These are phyloP conservation scores for Trichoderma erinaceum DNA, from an alignment of 495 filamentous ascomycete species.

Conservation along the genomic window DNA sequence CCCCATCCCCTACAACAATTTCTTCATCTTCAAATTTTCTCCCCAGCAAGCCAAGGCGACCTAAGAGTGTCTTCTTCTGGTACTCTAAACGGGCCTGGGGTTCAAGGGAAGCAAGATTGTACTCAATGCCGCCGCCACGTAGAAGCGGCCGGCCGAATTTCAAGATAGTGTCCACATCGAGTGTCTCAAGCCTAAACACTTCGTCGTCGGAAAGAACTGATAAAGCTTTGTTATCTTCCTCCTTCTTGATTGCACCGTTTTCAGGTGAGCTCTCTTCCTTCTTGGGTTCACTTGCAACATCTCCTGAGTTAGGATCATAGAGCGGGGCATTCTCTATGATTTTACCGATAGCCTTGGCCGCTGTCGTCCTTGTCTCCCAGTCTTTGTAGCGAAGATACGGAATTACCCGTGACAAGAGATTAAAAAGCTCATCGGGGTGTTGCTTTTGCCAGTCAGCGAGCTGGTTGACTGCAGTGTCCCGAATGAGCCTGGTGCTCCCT, in stretches of 20 bases:
- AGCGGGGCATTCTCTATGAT: constrained; percentile 83
- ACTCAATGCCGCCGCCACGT: constrained; percentile 78
- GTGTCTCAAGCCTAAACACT: constrained; percentile 60
- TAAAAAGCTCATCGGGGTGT: constrained; percentile 95
- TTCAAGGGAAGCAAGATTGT: constrained; percentile 71
- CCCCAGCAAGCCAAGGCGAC: constrained; percentile 73
- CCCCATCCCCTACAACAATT: constrained; percentile 43
- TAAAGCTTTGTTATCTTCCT: constrained; percentile 37
- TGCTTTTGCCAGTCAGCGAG: constrained; percentile 95
- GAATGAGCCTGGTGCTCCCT: constrained; percentile 87
- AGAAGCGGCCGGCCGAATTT: constrained; percentile 75
- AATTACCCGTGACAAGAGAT: constrained; percentile 89
- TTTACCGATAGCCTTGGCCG: constrained; percentile 85
- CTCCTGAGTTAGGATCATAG: constrained; percentile 78
- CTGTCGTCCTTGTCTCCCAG: constrained; percentile 90
- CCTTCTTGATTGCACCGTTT: constrained; percentile 42
- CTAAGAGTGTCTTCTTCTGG: constrained; percentile 80
- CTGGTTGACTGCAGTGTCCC: constrained; percentile 93
- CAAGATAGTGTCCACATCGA: constrained; percentile 75
- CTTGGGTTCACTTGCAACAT: constrained; percentile 34
- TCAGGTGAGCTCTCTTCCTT: constrained; percentile 43
- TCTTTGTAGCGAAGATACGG: constrained; percentile 87
- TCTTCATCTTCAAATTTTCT: constrained; percentile 81
- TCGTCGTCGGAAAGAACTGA: constrained; percentile 40
- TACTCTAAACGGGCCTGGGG: constrained; percentile 71